Conservation (phyloP, 75 land plant species). For the Pinus taeda region DNA sequence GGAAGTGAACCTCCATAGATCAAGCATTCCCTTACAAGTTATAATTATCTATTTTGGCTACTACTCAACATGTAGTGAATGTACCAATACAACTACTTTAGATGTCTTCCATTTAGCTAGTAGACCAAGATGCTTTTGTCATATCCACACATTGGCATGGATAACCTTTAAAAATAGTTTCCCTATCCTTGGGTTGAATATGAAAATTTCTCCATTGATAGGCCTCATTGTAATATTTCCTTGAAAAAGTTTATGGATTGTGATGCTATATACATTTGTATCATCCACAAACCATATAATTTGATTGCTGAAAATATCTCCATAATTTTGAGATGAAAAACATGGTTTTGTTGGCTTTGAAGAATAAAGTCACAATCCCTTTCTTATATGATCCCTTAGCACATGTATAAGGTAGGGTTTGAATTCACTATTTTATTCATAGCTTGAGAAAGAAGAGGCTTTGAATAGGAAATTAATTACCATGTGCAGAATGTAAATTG, state of each 20-base stretch:
- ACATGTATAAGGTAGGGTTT: conserved; percentile 94
- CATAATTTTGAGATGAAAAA: conserved; percentile 97
- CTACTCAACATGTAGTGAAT: conserved; percentile 95
- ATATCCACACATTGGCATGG: conserved; percentile 99
- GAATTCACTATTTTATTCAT: conserved; percentile 99
- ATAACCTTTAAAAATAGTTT: conserved; percentile 98
- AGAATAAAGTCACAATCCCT: conserved; percentile 94
- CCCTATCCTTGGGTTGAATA: conserved; percentile 97
- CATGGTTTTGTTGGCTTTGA: conserved; percentile 98
- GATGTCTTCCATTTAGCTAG: conserved; percentile 99
- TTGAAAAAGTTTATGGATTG: conserved; percentile 97
- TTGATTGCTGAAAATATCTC: conserved; percentile 98
- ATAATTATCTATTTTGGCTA: conserved; percentile 99
- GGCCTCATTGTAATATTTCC: conserved; percentile 99
- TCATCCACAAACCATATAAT: conserved; percentile 99
- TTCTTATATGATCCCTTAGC: conserved; percentile 77
- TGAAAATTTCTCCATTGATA: conserved; percentile 98
- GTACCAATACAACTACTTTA: conserved; percentile 93
- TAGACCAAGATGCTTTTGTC: conserved; percentile 97
- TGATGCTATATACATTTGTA: conserved; percentile 98
- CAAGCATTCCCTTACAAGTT: conserved; percentile 95
- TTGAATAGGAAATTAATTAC: conserved; percentile 98
- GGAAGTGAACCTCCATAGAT: conserved; percentile 90
- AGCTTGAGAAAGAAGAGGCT: conserved; percentile 91
- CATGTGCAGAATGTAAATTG: conserved; percentile 95